Base-by-base conservation (phyloP, 2,329 filamentous ascomycete species). In the Colletotrichum zoysiae region DNA sequence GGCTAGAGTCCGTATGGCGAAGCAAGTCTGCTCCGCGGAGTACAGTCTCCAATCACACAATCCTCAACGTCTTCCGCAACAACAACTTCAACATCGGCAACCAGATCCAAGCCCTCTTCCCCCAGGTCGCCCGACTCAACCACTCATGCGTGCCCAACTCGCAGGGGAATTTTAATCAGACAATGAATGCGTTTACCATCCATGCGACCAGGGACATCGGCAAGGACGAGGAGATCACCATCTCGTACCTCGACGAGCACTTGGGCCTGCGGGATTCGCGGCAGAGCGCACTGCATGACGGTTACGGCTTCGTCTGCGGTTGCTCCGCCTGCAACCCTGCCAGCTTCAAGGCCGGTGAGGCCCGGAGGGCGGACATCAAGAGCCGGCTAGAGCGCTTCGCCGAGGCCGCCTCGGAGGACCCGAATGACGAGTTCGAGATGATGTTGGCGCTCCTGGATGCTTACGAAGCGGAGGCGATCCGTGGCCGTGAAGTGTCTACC, bases 51-150 rank as follows among this genome's bases (percentile, higher is more conserved):
- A 73, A 65, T n/a, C 70, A 73, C 70, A 57, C 40, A 16, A 67
- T 73, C 20, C 67, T 73, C 57, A 71, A 71, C 51, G 71, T 73
- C 58, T 73, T 73, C 61, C 57, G 67, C 46, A 73, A 73, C 56
- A 73, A 73, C 30, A 73, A 73, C 57, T 73, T 73, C 67, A 46
- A 62, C 60, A 61, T 73, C n/a, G 67, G 66, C 48, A 12, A 62
- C 35, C 30, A 38, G 40, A 53, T 40, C 2, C 70, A 53, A 6
- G 66, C 70, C 7, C 61, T 73, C 14, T 73, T 73, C 20, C 67
- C 70, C 11, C 42, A 40, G 4, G 70, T 73, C 18, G 70, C 70
- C 40, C 67, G 70, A 2, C 16, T 73, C 14, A 73, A 73, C 20
- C 70, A 73, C 67, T 66, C 70, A 6, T 73, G 70, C 48, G 62